phyloP scores from a whole-genome alignment of 495 filamentous ascomycete genomes.

The Penicillium lividum region DNA sequence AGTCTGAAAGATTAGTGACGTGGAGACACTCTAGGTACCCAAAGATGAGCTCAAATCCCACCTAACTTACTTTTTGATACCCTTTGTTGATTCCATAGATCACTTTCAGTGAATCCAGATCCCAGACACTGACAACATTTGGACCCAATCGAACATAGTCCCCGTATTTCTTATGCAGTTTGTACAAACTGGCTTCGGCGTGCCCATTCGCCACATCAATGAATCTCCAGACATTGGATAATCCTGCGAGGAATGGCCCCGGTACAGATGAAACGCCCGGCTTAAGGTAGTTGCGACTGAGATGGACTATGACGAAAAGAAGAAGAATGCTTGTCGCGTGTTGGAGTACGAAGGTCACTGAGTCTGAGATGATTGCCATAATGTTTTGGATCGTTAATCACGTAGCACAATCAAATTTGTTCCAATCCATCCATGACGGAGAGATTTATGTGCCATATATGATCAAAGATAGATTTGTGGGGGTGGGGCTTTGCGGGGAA shows the following conservation, averaged over 20 bases:
- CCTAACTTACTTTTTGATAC: not conserved
- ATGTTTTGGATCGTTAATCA: not conserved
- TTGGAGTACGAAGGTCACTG: not conserved
- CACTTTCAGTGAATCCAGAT: constrained; percentile 22
- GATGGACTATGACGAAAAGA: not conserved
- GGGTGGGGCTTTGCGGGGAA: constrained; percentile 4
- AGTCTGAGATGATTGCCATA: not conserved
- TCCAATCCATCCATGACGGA: too few relatives aligned
- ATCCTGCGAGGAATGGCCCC: constrained; percentile 18
- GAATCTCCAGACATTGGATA: constrained; percentile 22
- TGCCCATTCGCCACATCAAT: constrained; percentile 22
- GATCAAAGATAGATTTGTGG: not conserved
- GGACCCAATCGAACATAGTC: constrained; percentile 60
- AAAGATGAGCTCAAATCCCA: not conserved
- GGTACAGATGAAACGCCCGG: constrained; percentile 10
- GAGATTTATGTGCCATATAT: not conserved
- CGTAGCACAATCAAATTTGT: too few relatives aligned
- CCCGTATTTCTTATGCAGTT: constrained; percentile 54
- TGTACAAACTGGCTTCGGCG: constrained; percentile 30
- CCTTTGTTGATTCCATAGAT: not conserved
- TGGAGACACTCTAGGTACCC: not conserved
- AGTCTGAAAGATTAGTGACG: constrained; percentile 5
- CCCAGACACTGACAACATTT: constrained; percentile 53
- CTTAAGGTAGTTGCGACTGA: not conserved
- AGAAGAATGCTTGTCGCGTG: not conserved